Percentiles rank a stretch among this genome's conserved stretches.
These are phyloP conservation scores for Gracilariopsis chorda DNA, from an alignment of 23 red algal species.

Conservation along the genomic window DNA sequence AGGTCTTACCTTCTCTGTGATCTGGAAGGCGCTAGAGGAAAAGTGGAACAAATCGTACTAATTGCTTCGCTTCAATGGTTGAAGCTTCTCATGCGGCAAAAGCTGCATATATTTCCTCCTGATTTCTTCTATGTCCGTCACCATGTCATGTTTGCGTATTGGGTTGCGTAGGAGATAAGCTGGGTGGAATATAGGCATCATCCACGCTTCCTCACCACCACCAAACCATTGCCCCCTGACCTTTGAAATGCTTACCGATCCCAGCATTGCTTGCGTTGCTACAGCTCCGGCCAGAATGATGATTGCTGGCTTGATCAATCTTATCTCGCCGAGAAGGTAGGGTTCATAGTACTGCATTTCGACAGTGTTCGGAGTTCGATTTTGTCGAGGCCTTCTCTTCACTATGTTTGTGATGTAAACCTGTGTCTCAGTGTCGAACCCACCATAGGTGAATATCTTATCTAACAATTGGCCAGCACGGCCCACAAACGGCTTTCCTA, in stretches of 20 bases:
- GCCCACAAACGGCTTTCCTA: conserved; percentile 74
- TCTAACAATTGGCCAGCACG: conserved; percentile 65
- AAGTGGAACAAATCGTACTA: conserved; percentile 55
- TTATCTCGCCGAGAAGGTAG: conserved; percentile 67
- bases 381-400: conserved; percentile 63
- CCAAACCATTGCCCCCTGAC: conserved; percentile 61
- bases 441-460: conserved; percentile 64
- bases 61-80: neutral
- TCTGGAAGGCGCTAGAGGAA: conserved; percentile 73
- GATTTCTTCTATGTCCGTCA: conserved; percentile 59
- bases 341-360: conserved; percentile 75
- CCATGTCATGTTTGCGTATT: conserved; percentile 58
- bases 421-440: conserved; percentile 54
- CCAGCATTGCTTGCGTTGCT: conserved; percentile 48
- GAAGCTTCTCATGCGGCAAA: conserved; percentile 30
- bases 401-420: conserved; percentile 82
- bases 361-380: conserved; percentile 39
- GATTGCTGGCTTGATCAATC: conserved; percentile 48
- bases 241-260: conserved; percentile 6
- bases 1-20: conserved; percentile 67
- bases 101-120: conserved; percentile 35
- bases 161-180: conserved; percentile 71
- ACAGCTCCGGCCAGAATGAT: conserved; percentile 62
- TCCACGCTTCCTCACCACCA: neutral
- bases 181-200: conserved; percentile 72